Base-by-base conservation (phyloP, 495 filamentous ascomycete species). In the Trichoderma gamsii region DNA sequence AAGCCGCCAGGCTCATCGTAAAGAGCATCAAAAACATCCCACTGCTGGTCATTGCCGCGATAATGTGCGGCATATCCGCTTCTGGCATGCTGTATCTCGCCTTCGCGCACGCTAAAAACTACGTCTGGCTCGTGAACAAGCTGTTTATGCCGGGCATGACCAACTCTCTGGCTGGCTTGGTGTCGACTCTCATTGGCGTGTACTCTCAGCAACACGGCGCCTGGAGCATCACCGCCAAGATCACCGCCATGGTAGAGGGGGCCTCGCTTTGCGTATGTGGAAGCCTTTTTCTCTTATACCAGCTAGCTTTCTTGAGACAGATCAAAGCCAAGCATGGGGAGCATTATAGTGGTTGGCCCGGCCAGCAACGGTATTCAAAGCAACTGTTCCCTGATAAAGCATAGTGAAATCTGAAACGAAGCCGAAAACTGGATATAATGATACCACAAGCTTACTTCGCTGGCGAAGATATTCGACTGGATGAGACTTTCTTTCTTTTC, bases 141-240 rank as follows among this genome's bases (percentile, higher is more conserved):
- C 72, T 83, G 16, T 80, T 82, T 68, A 27, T 83, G 66, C 80
- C 79, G 0, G 69, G 78, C 0, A 65, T 77, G 23, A 69, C 85
- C 65, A 83, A 84, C 71, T 74, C 75, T 15, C 32, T 81, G 4
- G 82, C 79, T n/a, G 83, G 84, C 0, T 65, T 85, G 9, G 70
- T 85, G 11, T 75, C 76, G 16, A 83, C 83, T n/a, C 65, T 86
- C 11, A 73, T 80, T 16, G 81, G 76, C 72, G 77, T 87, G 11
- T 86, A 85, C 69, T 72, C 76, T 23, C 76, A 80, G 44, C 78
- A 83, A 56, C 64, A 72, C 1, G 81, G 84, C 5, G 67, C 74
- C 15, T 84, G 78, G 80, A 77, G 76, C 35, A 73, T 81, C 56
- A 61, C 56, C 4, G 56, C 56, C 16, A 29, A 25, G 27, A 61